phyloP scores from a whole-genome alignment of 148 eudicot genomes.

The Silene conica region DNA sequence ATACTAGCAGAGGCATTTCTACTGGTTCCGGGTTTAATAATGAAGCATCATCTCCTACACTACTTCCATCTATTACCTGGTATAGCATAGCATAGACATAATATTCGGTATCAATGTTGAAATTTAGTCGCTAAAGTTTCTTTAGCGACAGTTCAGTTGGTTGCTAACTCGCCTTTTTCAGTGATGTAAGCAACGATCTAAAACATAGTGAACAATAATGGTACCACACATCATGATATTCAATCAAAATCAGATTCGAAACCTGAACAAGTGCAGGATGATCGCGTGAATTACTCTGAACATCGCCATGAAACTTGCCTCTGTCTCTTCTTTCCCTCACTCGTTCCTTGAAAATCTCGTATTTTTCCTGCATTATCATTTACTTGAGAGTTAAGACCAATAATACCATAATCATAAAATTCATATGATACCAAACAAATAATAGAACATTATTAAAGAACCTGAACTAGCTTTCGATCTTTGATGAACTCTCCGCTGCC shows the following conservation, averaged over 20 bases:
- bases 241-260: slow-evolving; percentile 22
- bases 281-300: slow-evolving; percentile 17
- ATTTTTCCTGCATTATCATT: slow-evolving; percentile 34
- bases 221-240: too few relatives aligned
- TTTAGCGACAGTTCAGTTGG: too few relatives aligned
- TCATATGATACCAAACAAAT: neutral
- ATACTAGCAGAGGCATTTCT: slow-evolving; percentile 45
- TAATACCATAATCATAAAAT: neutral
- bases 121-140: too few relatives aligned
- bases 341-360: slow-evolving; percentile 38
- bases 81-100: neutral
- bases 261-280: slow-evolving; percentile 36
- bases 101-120: neutral
- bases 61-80: slow-evolving; percentile 33
- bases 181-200: too few relatives aligned
- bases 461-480: slow-evolving; percentile 42
- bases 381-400: neutral
- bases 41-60: slow-evolving; percentile 10
- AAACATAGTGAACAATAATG: too few relatives aligned
- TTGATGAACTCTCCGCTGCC: slow-evolving; percentile 28
- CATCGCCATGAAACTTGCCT: slow-evolving; percentile 12
- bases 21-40: neutral
- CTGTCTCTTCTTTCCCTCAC: slow-evolving; percentile 25
- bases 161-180: too few relatives aligned
- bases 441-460: slow-evolving; percentile 4